Base-by-base conservation (phyloP, 768 basidiomycete species). In the Tricholoma hemisulphureum region DNA sequence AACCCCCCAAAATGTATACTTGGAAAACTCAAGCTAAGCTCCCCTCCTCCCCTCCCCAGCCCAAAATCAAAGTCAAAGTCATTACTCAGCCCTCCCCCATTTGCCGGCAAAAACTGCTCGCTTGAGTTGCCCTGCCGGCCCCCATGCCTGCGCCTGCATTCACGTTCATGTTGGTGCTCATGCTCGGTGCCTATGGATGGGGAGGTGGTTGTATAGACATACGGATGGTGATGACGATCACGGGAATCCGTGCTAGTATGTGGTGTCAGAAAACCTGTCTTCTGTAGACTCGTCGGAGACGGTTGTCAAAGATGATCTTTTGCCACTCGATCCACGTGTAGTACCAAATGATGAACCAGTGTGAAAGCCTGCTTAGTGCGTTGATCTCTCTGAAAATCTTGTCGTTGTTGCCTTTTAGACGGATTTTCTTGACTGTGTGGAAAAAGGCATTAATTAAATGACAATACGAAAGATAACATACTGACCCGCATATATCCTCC, bases 331-430 rank as follows among this genome's bases (percentile, higher is more conserved):
- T 81, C 93, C 92, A 93, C 4, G 91, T 91, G 70, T 86, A 93
- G 69, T 95, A 97, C 39, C 94, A 84, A 18, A 97, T 95, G 63
- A 98, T 89, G 73, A 88, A 91, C 8, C 89, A 87, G 69, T 98
- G 95, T 35, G 87, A 90, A 26, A 98, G 82, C 29, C 87, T 79
- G 64, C 90, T 92, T n/a, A 97, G 76, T 0, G 91, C 91, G 58
- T 90, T 91, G 48, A 96, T 93, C 71, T 97, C 94, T 4, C 95
- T 82, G 68, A 93, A 91, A 57, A 97, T 94, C 73, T 88, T 94
- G 56, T 80, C 83, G 67, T 95, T 92, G 60, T 85, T 91, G 63
- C 93, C 89, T 41, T 86, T 85, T 16, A 96, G 79, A 45, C 87
- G 86, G 62, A 98, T 86, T 71, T 96, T 95, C 80, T 98, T 95